Evolutionary conservation across 768 basidiomycete species (phyloP), one percentile per base, ranked within the genome.

Genomic region (Lyophyllum atratum): DNA sequence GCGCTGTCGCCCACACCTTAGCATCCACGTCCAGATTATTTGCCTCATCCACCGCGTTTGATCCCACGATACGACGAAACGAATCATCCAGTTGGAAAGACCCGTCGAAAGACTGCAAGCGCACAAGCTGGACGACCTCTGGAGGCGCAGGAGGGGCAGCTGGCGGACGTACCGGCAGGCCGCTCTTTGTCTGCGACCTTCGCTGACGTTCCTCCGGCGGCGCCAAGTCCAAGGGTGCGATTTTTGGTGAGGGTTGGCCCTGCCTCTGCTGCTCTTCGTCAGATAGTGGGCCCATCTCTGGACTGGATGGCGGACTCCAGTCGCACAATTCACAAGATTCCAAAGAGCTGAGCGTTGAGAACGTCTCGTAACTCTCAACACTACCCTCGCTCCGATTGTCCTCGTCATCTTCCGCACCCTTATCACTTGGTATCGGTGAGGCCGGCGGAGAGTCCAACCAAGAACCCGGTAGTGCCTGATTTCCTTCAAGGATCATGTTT

Each of bases 321-420:
- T 70, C 66, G 49, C 74, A 72, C 63, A 66, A 74, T 31, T 70
- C 74, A n/a, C 71, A 69, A 8, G 71, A 74, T 2, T 75, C 73
- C 1, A 85, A 63, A 4, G 84, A 81, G 52, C 84, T 85, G 28
- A 84, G 47, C 0, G 80, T 82, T 11, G 82, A 77, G 56, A 79
- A 77, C 0, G 75, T 74, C 29, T 49, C 48, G 12, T 61, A 29
- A 55, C 74, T 80, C 25, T 61, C 52, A 42, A n/a, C 46, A 14
- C 60, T 59, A 12, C 31, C 51, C 8, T 52, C 46, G 19, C 57
- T 61, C 24, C 49, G 46, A 14, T 26, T 31, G 19, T 60, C 75
- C 40, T 61, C 66, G 25, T 71, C 68, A 25, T 66, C 55, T 47
- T 61, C 68, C 9, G 55, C 56, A 46, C 55, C 59, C 10, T 47